Evolutionary conservation across 2,329 filamentous ascomycete genomes (phyloP).

Genomic region (Cordyceps farinosa): DNA sequence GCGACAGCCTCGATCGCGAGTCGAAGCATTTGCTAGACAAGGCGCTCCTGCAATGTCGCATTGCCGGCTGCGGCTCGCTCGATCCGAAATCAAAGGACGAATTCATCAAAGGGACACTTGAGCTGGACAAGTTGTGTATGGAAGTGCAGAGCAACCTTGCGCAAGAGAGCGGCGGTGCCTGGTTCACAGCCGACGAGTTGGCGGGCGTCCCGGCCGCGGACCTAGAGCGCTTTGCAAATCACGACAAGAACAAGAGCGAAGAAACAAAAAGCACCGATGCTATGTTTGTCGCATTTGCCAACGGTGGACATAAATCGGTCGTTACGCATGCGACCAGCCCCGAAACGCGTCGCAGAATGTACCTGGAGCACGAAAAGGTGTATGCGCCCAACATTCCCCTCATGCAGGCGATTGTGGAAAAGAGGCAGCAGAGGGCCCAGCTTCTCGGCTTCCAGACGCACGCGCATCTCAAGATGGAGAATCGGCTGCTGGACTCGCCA

Average conservation of each 20-base stretch:
- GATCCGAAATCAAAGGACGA: slow-evolving; percentile 45
- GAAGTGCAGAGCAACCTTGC: slow-evolving; percentile 53
- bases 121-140: slow-evolving; percentile 49
- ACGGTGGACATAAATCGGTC: slow-evolving; percentile 50
- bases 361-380: slow-evolving; percentile 53
- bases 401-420: slow-evolving; percentile 50
- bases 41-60: slow-evolving; percentile 49
- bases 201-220: slow-evolving; percentile 32
- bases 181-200: slow-evolving; percentile 49
- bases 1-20: slow-evolving; percentile 43
- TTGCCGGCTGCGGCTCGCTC: slow-evolving; percentile 48
- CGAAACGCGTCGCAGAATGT: slow-evolving; percentile 46
- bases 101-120: slow-evolving; percentile 54
- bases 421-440: slow-evolving; percentile 51
- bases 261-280: slow-evolving; percentile 27
- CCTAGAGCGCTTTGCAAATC: neutral
- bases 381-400: slow-evolving; percentile 49
- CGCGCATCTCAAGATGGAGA: slow-evolving; percentile 50
- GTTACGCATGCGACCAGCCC: slow-evolving; percentile 47
- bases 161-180: slow-evolving; percentile 50
- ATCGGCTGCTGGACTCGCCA: slow-evolving; percentile 54
- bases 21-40: slow-evolving; percentile 49
- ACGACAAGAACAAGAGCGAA: neutral
- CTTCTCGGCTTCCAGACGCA: slow-evolving; percentile 54
- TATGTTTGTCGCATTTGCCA: slow-evolving; percentile 52